Conservation (phyloP, 176 grass and related monocot species). For the Oryza glumipatula region DNA sequence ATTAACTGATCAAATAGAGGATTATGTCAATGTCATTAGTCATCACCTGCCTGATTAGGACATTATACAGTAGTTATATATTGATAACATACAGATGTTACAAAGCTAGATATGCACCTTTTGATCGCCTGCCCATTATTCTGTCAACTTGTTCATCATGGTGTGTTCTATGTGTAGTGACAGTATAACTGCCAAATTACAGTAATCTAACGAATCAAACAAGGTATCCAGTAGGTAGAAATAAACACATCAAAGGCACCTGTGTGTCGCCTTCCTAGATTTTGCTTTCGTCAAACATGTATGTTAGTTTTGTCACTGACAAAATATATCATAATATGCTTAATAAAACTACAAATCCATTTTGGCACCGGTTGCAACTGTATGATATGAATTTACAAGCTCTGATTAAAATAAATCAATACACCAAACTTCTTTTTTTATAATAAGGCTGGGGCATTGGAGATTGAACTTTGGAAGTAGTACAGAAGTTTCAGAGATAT, state of each 20-base stretch:
- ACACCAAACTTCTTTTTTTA: neutral
- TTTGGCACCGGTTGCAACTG: neutral
- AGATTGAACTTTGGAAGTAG: neutral
- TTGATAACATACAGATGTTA: neutral
- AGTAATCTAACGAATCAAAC: neutral
- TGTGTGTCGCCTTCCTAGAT: neutral
- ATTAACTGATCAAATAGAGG: neutral
- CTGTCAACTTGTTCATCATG: neutral
- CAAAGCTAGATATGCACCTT: neutral
- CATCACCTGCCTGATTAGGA: neutral
- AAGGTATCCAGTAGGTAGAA: neutral
- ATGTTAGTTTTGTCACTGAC: neutral
- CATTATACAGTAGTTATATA: neutral
- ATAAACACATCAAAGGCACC: neutral
- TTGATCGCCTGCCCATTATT: neutral
- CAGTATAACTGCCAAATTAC: neutral
- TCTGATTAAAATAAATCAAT: neutral
- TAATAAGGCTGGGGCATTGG: neutral
- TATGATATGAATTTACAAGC: neutral
- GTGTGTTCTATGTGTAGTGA: neutral
- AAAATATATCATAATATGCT: neutral
- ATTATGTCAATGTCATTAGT: constrained; percentile 5
- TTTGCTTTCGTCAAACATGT: neutral
- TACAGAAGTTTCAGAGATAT: neutral
- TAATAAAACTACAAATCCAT: neutral